Base-by-base conservation (phyloP, 2,329 filamentous ascomycete genomes). In the Tolypocladium inflatum region DNA sequence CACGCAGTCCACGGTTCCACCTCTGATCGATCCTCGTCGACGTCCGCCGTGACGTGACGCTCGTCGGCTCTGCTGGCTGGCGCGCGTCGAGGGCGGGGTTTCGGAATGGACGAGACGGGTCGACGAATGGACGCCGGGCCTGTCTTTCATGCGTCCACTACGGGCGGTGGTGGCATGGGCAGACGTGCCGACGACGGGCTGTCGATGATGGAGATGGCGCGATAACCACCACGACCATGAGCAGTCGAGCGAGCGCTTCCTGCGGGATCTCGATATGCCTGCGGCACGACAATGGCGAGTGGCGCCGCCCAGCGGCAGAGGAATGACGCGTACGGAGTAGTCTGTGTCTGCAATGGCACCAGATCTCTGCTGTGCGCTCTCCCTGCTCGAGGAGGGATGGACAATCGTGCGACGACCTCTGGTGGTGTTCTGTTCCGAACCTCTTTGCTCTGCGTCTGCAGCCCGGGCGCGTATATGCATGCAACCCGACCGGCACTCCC, bases 61-160 rank as follows among this genome's bases (percentile, higher is more conserved):
- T 38, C 37, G 5, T 33, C 6, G 30, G 30, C 10, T 45, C 35
- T 38, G 55, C 52, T 45, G 48, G 33, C 26, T 37, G 54, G 54
- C 41, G 55, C 52, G 45, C 19, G 58, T 60, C 58, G 58, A 60
- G 59, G 56, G 60, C 15, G 61, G 61, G 60, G 57, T 58, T 60
- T 54, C 58, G 61, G 58, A 63, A 63, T 61, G 61, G 55, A 39
- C 42, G 42, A 59, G 48, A 58, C 55, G 57, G 56, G 7, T 52
- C 54, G 57, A 59, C 55, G 58, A 58, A 54, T 35, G 52, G 51
- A 48, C 45, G 51, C 43, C 45, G 54, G 55, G 19, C 54, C 30
- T 57, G 42, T 58, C 26, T 52, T 57, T 59, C 26, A 55, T 54
- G 54, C 57, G 51, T 38, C 43, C 9, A 33, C 53, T 11, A 19